These are phyloP conservation scores for Euphorbia tirucalli DNA, from an alignment of 345 rosid species.

Conservation along the genomic window DNA sequence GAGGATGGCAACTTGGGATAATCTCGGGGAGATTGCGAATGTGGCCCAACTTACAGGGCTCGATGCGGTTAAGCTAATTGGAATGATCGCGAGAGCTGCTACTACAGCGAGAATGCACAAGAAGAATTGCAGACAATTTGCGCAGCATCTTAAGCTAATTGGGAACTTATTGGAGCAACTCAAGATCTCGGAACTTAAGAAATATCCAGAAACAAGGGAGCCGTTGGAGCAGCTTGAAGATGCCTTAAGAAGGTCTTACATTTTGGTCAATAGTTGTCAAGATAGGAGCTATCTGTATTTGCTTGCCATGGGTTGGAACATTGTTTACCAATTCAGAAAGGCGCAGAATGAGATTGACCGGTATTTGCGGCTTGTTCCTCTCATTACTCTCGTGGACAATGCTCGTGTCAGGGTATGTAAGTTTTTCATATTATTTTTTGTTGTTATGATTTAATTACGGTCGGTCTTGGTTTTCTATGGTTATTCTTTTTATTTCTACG, in stretches of 20 bases:
- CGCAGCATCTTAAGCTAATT: constrained; percentile 85
- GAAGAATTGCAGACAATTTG: constrained; percentile 92
- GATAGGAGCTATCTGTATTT: constrained; percentile 90
- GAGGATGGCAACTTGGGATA: constrained; percentile 77
- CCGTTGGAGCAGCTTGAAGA: constrained; percentile 97
- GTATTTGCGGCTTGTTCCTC: constrained; percentile 84
- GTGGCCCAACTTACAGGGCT: constrained; percentile 79
- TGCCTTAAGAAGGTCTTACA: constrained; percentile 75
- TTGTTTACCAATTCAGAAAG: constrained; percentile 91
- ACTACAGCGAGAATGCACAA: constrained; percentile 91
- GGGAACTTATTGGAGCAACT: constrained; percentile 86
- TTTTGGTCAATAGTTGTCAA: constrained; percentile 82
- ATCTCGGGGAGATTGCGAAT: constrained; percentile 76
- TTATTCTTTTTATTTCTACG: background rate
- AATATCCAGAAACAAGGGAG: constrained; percentile 91
- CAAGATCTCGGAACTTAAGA: constrained; percentile 88
- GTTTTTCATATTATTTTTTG: background rate
- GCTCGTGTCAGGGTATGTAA: constrained; percentile 83
- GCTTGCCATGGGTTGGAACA: constrained; percentile 99
- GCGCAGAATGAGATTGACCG: constrained; percentile 95
- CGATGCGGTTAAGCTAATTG: constrained; percentile 80
- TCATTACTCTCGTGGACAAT: constrained; percentile 91
- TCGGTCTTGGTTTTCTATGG: background rate
- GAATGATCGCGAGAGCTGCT: constrained; percentile 80
- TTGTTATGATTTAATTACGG: background rate